These are phyloP conservation scores for Erodium maritimum DNA, from an alignment of 345 rosid species.

Conservation along the genomic window DNA sequence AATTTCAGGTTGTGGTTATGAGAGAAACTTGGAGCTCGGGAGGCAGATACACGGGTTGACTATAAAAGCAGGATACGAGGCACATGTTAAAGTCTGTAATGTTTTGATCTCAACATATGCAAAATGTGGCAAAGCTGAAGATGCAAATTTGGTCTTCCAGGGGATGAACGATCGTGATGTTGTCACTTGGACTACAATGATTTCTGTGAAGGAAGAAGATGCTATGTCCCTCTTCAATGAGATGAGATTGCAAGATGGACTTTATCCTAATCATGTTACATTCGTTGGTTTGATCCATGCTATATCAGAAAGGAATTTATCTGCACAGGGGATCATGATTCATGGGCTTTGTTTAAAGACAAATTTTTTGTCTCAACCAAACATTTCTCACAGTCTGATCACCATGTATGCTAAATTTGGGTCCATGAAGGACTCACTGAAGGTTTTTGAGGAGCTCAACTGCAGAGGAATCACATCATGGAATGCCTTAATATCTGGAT, in stretches of 20 bases:
- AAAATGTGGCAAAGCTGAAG: conserved; percentile 45
- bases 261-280: conserved; percentile 72
- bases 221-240: conserved; percentile 41
- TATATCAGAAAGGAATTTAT: conserved; percentile 27
- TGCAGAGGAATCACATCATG: conserved; percentile 48
- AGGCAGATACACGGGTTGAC: conserved; percentile 71
- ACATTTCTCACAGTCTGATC: conserved; percentile 58
- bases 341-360: conserved; percentile 53
- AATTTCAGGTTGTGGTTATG: conserved; percentile 64
- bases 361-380: conserved; percentile 37
- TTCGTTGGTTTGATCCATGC: conserved; percentile 56
- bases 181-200: conserved; percentile 80
- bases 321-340: conserved; percentile 39
- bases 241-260: conserved; percentile 51
- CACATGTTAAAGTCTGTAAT: conserved; percentile 52
- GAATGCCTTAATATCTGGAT: conserved; percentile 86
- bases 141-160: conserved; percentile 41
- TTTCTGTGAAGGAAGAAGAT: conserved; percentile 40
- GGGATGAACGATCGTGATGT: conserved; percentile 58
- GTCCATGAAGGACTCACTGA: conserved; percentile 40
- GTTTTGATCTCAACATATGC: conserved; percentile 66
- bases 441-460: conserved; percentile 47
- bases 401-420: conserved; percentile 78
- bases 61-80: conserved; percentile 49
- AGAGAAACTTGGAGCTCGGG: conserved; percentile 44